Base-by-base conservation (phyloP, 352 stramenopile species). In the Pythium sp. region DNA sequence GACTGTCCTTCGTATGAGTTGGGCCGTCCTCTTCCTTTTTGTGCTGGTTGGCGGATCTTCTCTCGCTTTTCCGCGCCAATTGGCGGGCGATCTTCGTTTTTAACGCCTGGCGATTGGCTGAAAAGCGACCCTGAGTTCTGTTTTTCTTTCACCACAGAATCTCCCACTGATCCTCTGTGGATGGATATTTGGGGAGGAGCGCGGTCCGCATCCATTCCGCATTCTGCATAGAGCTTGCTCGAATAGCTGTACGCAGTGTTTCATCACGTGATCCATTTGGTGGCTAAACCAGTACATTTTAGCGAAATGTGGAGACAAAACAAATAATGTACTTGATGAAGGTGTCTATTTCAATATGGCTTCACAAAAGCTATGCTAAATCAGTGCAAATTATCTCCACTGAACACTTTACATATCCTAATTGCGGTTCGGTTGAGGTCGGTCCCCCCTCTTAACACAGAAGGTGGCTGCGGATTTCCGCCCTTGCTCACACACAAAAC, bases 151-250 rank as follows among this genome's bases (percentile, higher is more conserved):
- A 8, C 18, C 5, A 11, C 18, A 1, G 12, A 58, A 58, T 38
- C 14, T 38, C 30, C 51, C 49, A n/a, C 49, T 7, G 22, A 56
- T 58, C 24, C 22, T 18, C 22, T 20, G 53, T 64, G 58, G 24
- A 26, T 32, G 30, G 59, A 65, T 65, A 57, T 65, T 65, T 56
- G 18, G 59, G 11, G 59, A 65, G 41, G 58, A 64, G 58, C 58
- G 26, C 26, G 3, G 49, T 56, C 22, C 22, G 18, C 55, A 61
- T 28, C 53, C 28, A 59, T 61, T 36, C 30, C 20, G 26, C 43
- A 51, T 51, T 51, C 18, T 51, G 18, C 43, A 51, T 51, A 51
- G 43, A 51, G 43, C 43, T 51, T 51, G 43, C 43, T 51, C 6
- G 4, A 51, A 20, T 6, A 8, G 6, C 43, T 51, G 3, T 3